These are phyloP conservation scores for Rosa chinensis DNA, from an alignment of 306 rosid species.

Conservation along the genomic window DNA sequence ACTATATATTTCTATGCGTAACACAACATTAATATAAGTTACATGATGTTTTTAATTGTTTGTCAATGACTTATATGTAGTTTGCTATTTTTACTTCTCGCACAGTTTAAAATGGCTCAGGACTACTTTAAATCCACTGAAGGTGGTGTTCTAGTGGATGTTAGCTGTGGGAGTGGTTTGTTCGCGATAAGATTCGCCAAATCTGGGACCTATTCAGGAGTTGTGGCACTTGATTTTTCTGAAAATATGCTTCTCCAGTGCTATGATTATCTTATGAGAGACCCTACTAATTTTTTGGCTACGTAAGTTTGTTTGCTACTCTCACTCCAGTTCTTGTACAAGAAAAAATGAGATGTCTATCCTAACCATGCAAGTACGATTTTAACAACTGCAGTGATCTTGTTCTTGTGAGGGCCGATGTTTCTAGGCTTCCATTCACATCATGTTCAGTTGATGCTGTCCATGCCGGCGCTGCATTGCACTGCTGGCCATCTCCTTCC, in stretches of 20 bases:
- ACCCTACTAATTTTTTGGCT: conserved; percentile 42
- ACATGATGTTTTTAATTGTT: not conserved
- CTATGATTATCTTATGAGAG: conserved; percentile 72
- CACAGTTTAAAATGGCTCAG: conserved; percentile 87
- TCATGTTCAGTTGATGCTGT: conserved; percentile 88
- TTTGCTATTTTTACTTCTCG: not conserved
- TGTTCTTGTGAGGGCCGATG: conserved; percentile 93
- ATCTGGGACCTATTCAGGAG: conserved; percentile 69
- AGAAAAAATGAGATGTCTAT: not conserved
- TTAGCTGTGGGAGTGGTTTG: conserved; percentile 92
- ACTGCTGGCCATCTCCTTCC: conserved; percentile 97
- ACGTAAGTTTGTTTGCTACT: conserved; percentile 32
- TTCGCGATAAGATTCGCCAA: conserved; percentile 74
- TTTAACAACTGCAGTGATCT: conserved; percentile 58
- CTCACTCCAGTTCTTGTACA: not conserved
- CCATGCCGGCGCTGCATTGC: conserved; percentile 95
- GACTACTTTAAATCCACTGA: conserved; percentile 65
- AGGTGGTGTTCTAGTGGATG: conserved; percentile 84
- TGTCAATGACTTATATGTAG: too few relatives aligned
- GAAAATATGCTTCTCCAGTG: conserved; percentile 93
- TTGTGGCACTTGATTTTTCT: conserved; percentile 83
- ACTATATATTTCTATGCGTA: not conserved
- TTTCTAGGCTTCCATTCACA: conserved; percentile 87
- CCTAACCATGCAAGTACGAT: not conserved
- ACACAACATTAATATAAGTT: not conserved